Conservation (phyloP, 2,329 filamentous ascomycete genomes). For the Colletotrichum falcatum region DNA sequence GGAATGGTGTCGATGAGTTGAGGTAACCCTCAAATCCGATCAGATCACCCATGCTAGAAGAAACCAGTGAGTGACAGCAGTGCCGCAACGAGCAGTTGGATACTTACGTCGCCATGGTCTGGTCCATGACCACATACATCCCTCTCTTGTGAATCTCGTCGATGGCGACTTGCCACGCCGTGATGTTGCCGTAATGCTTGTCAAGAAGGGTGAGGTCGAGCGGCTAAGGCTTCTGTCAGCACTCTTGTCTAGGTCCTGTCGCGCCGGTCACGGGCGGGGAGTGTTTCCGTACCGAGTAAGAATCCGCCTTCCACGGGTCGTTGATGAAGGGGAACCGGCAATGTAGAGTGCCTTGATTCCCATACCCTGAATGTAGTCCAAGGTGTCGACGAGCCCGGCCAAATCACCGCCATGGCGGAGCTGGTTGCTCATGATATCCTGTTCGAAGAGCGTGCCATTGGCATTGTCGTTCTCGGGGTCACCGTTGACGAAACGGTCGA, state of each 20-base stretch:
- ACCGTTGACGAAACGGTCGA: constrained; percentile 74
- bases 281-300: constrained; percentile 57
- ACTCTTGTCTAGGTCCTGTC: constrained; percentile 46
- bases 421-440: constrained; percentile 70
- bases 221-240: constrained; percentile 47
- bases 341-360: constrained; percentile 73
- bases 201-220: constrained; percentile 73
- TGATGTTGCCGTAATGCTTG: constrained; percentile 70
- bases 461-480: constrained; percentile 73
- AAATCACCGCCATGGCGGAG: constrained; percentile 74
- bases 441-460: constrained; percentile 71
- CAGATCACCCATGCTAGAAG: constrained; percentile 70
- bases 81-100: not conserved
- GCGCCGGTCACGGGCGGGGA: not conserved
- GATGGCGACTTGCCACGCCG: constrained; percentile 68
- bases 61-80: constrained; percentile 22
- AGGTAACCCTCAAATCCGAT: constrained; percentile 71
- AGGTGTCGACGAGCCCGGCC: constrained; percentile 66
- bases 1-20: constrained; percentile 69
- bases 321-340: constrained; percentile 74
- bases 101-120: constrained; percentile 62
- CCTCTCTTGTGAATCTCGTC: constrained; percentile 69
- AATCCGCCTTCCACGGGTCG: constrained; percentile 71
- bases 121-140: constrained; percentile 76
- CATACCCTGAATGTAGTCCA: constrained; percentile 75